Percentiles rank a stretch among this genome's conserved stretches.
Conservation (phyloP, 1,284 basidiomycete species). For the Melampsora americana region DNA sequence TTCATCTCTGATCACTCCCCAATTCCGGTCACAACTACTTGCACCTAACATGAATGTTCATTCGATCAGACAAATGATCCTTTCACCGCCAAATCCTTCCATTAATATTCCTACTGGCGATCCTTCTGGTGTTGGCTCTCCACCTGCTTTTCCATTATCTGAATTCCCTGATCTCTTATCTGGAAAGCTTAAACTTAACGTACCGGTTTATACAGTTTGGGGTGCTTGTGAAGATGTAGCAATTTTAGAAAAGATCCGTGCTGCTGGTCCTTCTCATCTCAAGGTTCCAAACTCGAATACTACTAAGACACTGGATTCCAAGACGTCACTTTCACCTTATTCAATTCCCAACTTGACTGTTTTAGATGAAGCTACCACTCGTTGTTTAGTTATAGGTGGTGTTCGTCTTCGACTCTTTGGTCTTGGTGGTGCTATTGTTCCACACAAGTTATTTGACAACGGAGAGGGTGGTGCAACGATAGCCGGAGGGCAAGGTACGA, state of each 20-base stretch:
- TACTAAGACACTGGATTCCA: constrained; percentile 26
- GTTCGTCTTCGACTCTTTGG: constrained; percentile 89
- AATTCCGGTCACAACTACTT: constrained; percentile 71
- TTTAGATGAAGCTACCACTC: constrained; percentile 89
- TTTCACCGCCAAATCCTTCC: constrained; percentile 57
- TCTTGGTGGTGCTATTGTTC: constrained; percentile 88
- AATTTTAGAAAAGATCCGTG: constrained; percentile 61
- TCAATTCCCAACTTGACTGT: constrained; percentile 73
- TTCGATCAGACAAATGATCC: constrained; percentile 49
- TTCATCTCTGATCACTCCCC: constrained; percentile 83
- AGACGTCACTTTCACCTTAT: constrained; percentile 46
- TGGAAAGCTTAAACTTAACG: constrained; percentile 72
- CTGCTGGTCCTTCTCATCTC: constrained; percentile 48
- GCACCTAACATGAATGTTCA: constrained; percentile 46
- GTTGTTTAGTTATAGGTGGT: constrained; percentile 84
- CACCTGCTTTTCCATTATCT: constrained; percentile 62
- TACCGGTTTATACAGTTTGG: constrained; percentile 95
- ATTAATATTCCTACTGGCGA: constrained; percentile 59
- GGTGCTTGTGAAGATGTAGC: constrained; percentile 95
- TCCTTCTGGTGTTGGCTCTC: constrained; percentile 49
- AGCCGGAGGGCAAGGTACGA: constrained; percentile 93
- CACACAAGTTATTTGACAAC: constrained; percentile 96
- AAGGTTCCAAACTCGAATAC: constrained; percentile 31
- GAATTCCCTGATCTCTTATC: constrained; percentile 89
- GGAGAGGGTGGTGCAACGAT: constrained; percentile 92